These are phyloP conservation scores for Hansenula sp. DNA, from an alignment of 1,139 yeast genomes.

Conservation along the genomic window DNA sequence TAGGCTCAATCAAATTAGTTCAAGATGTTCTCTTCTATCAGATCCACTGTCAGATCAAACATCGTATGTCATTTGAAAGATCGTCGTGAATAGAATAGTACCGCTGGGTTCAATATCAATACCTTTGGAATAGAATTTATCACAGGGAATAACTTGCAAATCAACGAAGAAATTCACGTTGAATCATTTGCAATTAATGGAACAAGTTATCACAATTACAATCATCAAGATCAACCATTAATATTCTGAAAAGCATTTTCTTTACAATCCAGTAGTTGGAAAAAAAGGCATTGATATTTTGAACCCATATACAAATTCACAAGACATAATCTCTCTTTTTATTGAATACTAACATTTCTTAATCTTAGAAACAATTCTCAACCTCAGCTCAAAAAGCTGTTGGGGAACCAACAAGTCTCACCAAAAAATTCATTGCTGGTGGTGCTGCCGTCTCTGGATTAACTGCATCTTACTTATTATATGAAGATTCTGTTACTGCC, in stretches of 20 bases:
- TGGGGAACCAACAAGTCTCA: slow-evolving; percentile 37
- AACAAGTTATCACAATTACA: too few relatives aligned
- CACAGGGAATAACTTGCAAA: too few relatives aligned
- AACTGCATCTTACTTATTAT: slow-evolving; percentile 70
- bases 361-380: slow-evolving; percentile 27
- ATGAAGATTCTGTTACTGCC: slow-evolving; percentile 79
- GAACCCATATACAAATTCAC: background rate
- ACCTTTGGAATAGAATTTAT: too few relatives aligned
- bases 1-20: background rate
- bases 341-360: slow-evolving; percentile 3
- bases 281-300: too few relatives aligned
- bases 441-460: slow-evolving; percentile 67
- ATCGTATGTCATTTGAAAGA: slow-evolving; percentile 19
- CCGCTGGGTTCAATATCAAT: background rate
- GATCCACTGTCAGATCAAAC: slow-evolving; percentile 27
- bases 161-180: background rate
- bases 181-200: too few relatives aligned
- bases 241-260: background rate
- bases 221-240: too few relatives aligned
- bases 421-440: slow-evolving; percentile 56
- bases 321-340: too few relatives aligned
- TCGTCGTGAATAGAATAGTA: background rate
- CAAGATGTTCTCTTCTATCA: slow-evolving; percentile 25
- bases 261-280: too few relatives aligned
- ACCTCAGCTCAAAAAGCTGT: slow-evolving; percentile 26